These are phyloP conservation scores for Tricholoma saponaceum DNA, from an alignment of 768 basidiomycete species.

Conservation along the genomic window DNA sequence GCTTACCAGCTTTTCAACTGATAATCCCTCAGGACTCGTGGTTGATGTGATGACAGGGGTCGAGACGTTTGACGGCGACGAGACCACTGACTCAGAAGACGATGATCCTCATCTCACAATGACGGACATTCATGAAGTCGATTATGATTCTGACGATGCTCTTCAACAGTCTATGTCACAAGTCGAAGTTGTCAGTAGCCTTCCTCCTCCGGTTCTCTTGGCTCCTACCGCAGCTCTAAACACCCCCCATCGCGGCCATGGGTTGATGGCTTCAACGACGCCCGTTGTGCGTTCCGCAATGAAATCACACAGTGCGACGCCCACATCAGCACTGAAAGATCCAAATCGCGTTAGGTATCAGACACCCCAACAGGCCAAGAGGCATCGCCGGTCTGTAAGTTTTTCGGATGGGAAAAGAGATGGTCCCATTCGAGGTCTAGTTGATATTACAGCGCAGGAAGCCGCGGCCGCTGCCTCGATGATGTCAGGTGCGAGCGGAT, in stretches of 20 bases:
- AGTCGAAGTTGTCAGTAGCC: constrained; percentile 4
- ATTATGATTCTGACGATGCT: constrained; percentile 37
- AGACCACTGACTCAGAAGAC: constrained; percentile 51
- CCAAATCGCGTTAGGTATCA: constrained; percentile 42
- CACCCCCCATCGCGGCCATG: constrained; percentile 24
- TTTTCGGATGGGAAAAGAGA: constrained; percentile 93
- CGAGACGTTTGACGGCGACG: constrained; percentile 27
- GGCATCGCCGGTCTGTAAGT: constrained; percentile 83
- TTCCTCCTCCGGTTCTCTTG: constrained; percentile 3
- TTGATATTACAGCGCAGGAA: constrained; percentile 34
- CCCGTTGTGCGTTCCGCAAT: constrained; percentile 40
- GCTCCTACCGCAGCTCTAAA: constrained; percentile 1
- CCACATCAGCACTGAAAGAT: constrained; percentile 57
- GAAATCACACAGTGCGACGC: constrained; percentile 45
- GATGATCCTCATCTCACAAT: constrained; percentile 33
- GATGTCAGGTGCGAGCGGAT: constrained; percentile 18
- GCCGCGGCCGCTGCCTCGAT: constrained; percentile 16
- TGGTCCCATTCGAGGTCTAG: constrained; percentile 75
- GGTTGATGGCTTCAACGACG: constrained; percentile 19
- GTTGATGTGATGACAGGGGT: constrained; percentile 50
- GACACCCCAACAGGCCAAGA: constrained; percentile 48
- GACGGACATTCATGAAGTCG: constrained; percentile 28
- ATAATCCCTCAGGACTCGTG: constrained; percentile 50
- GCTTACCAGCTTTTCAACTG: constrained; percentile 70
- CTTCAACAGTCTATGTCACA: constrained; percentile 10